These are phyloP conservation scores for Populus tremula DNA, from an alignment of 345 rosid genomes.

Conservation along the genomic window DNA sequence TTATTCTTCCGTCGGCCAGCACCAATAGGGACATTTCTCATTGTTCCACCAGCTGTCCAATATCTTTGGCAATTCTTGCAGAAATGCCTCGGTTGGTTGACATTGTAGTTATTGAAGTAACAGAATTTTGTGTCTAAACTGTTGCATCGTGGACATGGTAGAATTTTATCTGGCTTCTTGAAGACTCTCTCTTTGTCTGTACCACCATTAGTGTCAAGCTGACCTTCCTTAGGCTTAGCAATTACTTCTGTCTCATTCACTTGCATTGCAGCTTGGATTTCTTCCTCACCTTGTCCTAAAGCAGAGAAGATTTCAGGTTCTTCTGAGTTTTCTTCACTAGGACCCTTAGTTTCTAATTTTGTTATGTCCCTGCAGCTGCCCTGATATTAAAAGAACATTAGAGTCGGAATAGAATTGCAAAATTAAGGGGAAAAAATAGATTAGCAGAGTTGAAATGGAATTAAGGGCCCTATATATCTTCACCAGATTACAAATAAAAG, in stretches of 20 bases:
- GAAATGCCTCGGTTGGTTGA: conserved; percentile 90
- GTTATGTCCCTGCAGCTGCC: conserved; percentile 21
- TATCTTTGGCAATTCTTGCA: conserved; percentile 95
- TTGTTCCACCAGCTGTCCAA: conserved; percentile 97
- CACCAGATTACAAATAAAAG: not conserved
- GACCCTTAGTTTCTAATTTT: conserved; percentile 19
- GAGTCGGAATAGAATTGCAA: not conserved
- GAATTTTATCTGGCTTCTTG: conserved; percentile 81
- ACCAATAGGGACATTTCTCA: conserved; percentile 94
- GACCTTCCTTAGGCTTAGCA: conserved; percentile 45
- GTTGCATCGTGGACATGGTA: conserved; percentile 90
- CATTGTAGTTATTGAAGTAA: conserved; percentile 90
- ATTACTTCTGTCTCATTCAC: conserved; percentile 20
- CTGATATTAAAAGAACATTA: conserved; percentile 20
- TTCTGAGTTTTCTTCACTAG: conserved; percentile 8
- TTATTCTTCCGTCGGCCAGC: conserved; percentile 95
- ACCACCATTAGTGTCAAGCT: conserved; percentile 38
- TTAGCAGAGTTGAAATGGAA: not conserved
- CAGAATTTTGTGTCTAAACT: conserved; percentile 95
- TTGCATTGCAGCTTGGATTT: conserved; percentile 7
- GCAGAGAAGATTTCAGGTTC: conserved; percentile 20
- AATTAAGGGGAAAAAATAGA: not conserved
- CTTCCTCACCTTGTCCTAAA: conserved; percentile 20
- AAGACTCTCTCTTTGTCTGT: conserved; percentile 53
- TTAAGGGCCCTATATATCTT: not conserved